Conservation (phyloP, 192 early-diverging fungal genomes). For the Cetraspora pellucida region DNA sequence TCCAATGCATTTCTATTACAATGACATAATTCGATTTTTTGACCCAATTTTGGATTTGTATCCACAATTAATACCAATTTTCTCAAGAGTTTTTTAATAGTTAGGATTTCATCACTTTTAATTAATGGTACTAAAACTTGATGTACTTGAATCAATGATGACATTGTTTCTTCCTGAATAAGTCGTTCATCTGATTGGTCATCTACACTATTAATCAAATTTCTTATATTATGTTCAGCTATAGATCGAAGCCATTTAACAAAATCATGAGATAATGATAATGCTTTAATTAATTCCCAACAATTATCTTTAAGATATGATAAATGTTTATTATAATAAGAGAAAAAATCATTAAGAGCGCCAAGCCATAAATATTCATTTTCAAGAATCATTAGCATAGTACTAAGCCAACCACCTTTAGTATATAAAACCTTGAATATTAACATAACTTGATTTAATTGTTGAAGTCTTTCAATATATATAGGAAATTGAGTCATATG, state of each 20-base stretch:
- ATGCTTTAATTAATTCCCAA: neutral
- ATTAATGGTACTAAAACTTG: conserved; percentile 16
- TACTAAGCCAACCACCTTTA: neutral
- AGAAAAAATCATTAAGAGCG: neutral
- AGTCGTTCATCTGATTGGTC: conserved; percentile 33
- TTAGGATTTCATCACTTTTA: neutral
- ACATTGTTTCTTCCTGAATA: conserved; percentile 25
- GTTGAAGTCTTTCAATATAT: neutral
- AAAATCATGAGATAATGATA: neutral
- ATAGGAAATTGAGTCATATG: neutral
- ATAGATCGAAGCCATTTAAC: neutral
- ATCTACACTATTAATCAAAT: conserved; percentile 37
- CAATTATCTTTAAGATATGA: neutral
- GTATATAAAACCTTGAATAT: neutral
- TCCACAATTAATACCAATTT: neutral
- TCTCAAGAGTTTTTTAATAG: neutral
- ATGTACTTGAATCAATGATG: conserved; percentile 22
- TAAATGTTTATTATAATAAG: neutral
- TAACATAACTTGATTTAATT: neutral
- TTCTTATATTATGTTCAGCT: conserved; percentile 25
- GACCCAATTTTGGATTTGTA: neutral
- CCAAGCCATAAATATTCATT: neutral
- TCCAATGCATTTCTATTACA: conserved; percentile 7
- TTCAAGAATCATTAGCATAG: neutral
- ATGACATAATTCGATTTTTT: conserved; percentile 29